Base-by-base conservation (phyloP, 345 rosid species). In the Clausena lansium region DNA sequence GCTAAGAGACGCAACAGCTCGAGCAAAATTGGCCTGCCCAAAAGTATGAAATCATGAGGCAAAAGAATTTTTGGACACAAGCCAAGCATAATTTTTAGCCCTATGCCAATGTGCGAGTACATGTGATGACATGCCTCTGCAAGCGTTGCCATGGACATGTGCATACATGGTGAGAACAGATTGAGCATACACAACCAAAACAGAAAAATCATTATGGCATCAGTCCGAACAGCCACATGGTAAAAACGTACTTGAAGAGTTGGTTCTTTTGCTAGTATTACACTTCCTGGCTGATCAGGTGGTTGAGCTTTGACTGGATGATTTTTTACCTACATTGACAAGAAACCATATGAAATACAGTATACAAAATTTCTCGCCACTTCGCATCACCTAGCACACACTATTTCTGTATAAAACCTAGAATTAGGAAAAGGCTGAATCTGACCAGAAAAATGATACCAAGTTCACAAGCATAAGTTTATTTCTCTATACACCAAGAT, bases 221-320 rank as follows among this genome's bases (percentile, higher is more conserved):
- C 24, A 54, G 55, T 71, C 22, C n/a, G 36, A 76, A 67, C 11
- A 13, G n/a, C n/a, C 58, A 64, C 52, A 54, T 9, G 9, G 32
- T 14, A 2, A 13, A 70, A 39, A 78, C 82, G n/a, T 83, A 96
- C 99, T 81, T 93, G 94, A 78, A 89, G 92, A 81, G 87, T 80
- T 39, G 97, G 98, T 86, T 91, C 98, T 85, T 88, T 94, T 45
- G 97, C 85, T 52, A 97, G 93, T 76, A 97, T 97, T 78, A 93
- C 93, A 68, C 92, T 97, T 84, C 98, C 98, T 0, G 99, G 85
- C 72, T 79, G 98, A 77, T 94, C 97, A 74, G 91, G 82, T 24
- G 91, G 83, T 73, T 94, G 99, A 67, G 92, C 83, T 84, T 97
- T 97, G 75, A 94, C 91, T 7, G 99, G 98, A 88, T 97, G 99